A percentile compares a stretch with the other conserved stretches of the same genome.
Evolutionary conservation across 306 rosid species (phyloP).

Genomic region (Cicer yamashitae): DNA sequence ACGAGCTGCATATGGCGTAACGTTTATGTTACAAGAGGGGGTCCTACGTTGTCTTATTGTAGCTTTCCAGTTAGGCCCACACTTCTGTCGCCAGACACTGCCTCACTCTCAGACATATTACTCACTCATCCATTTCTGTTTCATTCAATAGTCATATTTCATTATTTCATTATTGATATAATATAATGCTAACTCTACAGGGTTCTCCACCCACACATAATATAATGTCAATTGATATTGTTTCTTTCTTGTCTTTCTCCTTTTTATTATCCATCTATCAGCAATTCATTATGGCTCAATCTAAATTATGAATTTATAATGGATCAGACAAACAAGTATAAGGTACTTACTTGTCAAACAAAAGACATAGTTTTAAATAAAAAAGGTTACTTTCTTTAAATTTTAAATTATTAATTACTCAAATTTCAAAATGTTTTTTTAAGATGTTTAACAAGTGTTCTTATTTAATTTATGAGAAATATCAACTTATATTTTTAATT

Average conservation of each 20-base stretch:
- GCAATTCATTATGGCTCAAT: too few species aligned
- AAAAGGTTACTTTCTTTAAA: too few species aligned
- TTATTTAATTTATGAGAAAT: too few species aligned
- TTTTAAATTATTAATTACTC: too few species aligned
- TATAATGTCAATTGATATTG: not conserved
- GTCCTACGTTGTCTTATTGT: constrained; percentile 40
- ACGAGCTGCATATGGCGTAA: constrained; percentile 39
- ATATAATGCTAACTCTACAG: not conserved
- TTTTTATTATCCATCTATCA: too few species aligned
- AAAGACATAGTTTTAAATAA: too few species aligned
- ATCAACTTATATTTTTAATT: too few species aligned
- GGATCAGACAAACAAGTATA: too few species aligned
- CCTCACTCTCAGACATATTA: not conserved
- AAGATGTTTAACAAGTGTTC: too few species aligned
- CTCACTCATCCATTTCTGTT: not conserved
- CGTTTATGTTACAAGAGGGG: constrained; percentile 25
- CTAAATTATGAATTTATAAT: too few species aligned
- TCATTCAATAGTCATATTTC: not conserved
- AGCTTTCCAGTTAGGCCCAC: constrained; percentile 34
- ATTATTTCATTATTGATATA: not conserved
- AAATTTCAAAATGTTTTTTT: too few species aligned
- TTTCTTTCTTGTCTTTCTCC: not conserved
- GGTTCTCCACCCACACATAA: not conserved
- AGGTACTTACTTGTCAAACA: too few species aligned
- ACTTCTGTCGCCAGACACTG: constrained; percentile 27